These are phyloP conservation scores for Ceratobasidium papillatum DNA, from an alignment of 1,284 basidiomycete genomes.

Conservation along the genomic window DNA sequence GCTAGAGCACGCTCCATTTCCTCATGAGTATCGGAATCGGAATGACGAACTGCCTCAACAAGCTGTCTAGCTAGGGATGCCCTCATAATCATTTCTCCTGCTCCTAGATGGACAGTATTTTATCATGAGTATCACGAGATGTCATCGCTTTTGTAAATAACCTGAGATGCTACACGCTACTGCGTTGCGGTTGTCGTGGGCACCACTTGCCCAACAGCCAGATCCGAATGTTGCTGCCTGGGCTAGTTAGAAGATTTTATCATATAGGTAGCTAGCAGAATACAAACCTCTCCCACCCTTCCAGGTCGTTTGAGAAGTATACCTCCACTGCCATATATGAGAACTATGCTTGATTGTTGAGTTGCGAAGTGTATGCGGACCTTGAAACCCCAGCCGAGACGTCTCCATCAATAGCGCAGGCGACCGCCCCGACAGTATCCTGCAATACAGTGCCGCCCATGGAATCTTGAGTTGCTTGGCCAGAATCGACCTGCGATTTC, in stretches of 20 bases:
- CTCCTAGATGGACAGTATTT: conserved; percentile 49
- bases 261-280: conserved; percentile 48
- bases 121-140: conserved; percentile 1
- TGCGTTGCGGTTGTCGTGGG: conserved; percentile 41
- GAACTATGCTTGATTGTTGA: conserved; percentile 6
- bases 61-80: conserved; percentile 50
- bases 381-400: conserved; percentile 79
- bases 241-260: conserved; percentile 50
- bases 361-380: conserved; percentile 51
- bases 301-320: conserved; percentile 74
- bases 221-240: conserved; percentile 52
- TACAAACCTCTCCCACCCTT: conserved; percentile 71
- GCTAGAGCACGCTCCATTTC: conserved; percentile 26
- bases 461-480: conserved; percentile 20
- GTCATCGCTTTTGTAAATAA: conserved; percentile 46
- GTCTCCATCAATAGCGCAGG: conserved; percentile 56
- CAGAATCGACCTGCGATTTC: conserved; percentile 56
- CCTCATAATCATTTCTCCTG: conserved; percentile 58
- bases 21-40: conserved; percentile 21
- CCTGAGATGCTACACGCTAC: conserved; percentile 77
- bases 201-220: conserved; percentile 71
- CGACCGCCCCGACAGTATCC: conserved; percentile 80
- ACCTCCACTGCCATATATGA: conserved; percentile 63
- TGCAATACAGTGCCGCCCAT: conserved; percentile 56
- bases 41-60: conserved; percentile 20